Base-by-base conservation (phyloP, 108 stramenopile species). In the Conticribra guillardii region DNA sequence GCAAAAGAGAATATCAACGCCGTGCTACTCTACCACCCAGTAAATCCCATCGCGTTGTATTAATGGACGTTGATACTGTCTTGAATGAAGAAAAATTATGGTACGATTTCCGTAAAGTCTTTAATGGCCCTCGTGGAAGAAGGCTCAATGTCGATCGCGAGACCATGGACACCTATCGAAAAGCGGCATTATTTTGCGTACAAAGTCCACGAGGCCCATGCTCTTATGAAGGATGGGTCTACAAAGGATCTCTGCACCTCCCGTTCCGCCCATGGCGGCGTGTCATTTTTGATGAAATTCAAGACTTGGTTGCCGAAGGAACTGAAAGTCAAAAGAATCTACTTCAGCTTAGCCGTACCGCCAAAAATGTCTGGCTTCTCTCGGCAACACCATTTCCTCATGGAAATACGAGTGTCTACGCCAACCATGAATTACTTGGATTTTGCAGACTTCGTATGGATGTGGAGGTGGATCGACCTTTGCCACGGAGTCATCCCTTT, bases 251-350 rank as follows among this genome's bases (percentile, higher is more conserved):
- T 27, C 22, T 73, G 53, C 71, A 73, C 65, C 19, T 57, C 45
- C 71, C 71, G 18, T 67, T 67, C 24, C 30, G 71, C 3, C 64
- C 64, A 28, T 73, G 71, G 71, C 55, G 71, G 15, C 26, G 71
- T 21, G 71, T 73, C 15, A 73, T 73, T 19, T 73, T 67, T 47
- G 71, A 73, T 67, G 71, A 73, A 54, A 67, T 73, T 58, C 71
- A 73, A 33, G 71, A 73, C 32, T 46, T 73, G 3, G 71, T 73
- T 3, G 57, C 54, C 34, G 71, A 73, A 26, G 71, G 71, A n/a
- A 67, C 71, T 14, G 45, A 18, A 0, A 47, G 45, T 17, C 71
- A 73, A 45, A 73, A 73, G 71, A 73, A 73, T 48, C 31, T 73
- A 34, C 41, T 73, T 21, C 71, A 73, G 65, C 64, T 73, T 7